Evolutionary conservation across 2,329 filamentous ascomycete genomes (phyloP).

Genomic region (Blastomyces gilchristii): DNA sequence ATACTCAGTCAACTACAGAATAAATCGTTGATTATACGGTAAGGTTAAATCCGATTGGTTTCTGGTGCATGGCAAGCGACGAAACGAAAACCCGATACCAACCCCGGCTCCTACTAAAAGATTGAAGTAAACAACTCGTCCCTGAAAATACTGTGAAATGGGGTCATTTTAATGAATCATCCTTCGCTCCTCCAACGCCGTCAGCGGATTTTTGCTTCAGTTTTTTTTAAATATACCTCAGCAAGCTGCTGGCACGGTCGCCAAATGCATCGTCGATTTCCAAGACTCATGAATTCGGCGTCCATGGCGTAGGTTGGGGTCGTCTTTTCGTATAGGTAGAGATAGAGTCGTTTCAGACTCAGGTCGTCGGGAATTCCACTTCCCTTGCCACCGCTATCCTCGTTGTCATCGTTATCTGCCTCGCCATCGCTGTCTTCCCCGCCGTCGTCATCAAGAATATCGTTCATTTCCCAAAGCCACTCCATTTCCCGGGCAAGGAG

Average conservation of each 20-base stretch:
- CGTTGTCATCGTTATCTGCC: too few relatives aligned
- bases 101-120: too few relatives aligned
- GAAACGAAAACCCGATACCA: too few relatives aligned
- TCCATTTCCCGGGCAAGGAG: conserved; percentile 3
- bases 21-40: too few relatives aligned
- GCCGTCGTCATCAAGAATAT: background rate
- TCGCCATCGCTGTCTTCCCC: background rate
- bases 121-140: background rate
- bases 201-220: background rate
- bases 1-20: too few relatives aligned
- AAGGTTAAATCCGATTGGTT: too few relatives aligned
- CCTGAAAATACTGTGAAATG: too few relatives aligned
- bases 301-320: conserved; percentile 16
- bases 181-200: background rate
- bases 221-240: conserved; percentile 6
- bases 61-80: too few relatives aligned
- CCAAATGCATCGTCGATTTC: conserved; percentile 28
- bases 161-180: background rate
- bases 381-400: too few relatives aligned
- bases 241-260: conserved; percentile 8
- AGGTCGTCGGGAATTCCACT: background rate
- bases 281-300: conserved; percentile 22
- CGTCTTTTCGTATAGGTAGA: conserved; percentile 19
- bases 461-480: conserved; percentile 7
- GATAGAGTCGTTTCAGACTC: conserved; percentile 2